Evolutionary conservation across 2,329 filamentous ascomycete species (phyloP).

Genomic region (Pseudopithomyces maydicus): DNA sequence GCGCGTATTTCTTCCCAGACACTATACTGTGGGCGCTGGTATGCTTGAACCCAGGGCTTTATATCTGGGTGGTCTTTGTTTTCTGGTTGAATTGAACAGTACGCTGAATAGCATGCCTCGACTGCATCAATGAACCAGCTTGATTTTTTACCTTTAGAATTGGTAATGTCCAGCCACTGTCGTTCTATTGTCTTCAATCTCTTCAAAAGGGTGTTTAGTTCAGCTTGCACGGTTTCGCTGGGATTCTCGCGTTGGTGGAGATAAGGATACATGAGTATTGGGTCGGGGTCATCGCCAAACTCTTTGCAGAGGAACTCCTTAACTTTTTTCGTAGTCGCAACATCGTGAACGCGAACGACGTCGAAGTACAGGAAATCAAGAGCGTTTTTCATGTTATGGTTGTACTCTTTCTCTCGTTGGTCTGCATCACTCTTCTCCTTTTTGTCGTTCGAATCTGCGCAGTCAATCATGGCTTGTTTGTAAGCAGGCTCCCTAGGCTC

Average conservation of each 20-base stretch:
- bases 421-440: slow-evolving; percentile 22
- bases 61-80: slow-evolving; percentile 16
- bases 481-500: slow-evolving; percentile 55
- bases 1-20: slow-evolving; percentile 55
- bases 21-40: slow-evolving; percentile 16
- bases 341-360: slow-evolving; percentile 52
- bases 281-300: slow-evolving; percentile 10
- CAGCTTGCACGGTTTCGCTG: not conserved
- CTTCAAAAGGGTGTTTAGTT: not conserved
- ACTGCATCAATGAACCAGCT: slow-evolving; percentile 19
- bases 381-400: slow-evolving; percentile 53
- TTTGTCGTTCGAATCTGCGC: slow-evolving; percentile 5
- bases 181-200: slow-evolving; percentile 3
- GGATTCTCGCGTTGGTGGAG: not conserved
- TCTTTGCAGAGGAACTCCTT: slow-evolving; percentile 25
- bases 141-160: not conserved
- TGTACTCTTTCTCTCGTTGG: slow-evolving; percentile 25
- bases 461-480: slow-evolving; percentile 37
- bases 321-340: slow-evolving; percentile 34
- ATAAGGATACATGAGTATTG: slow-evolving; percentile 8
- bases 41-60: slow-evolving; percentile 13
- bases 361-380: slow-evolving; percentile 67
- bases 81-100: slow-evolving; percentile 17
- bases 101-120: slow-evolving; percentile 21
- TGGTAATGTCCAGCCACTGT: slow-evolving; percentile 13